These are phyloP conservation scores for Candida koratica DNA, from an alignment of 805 yeast species.

Conservation along the genomic window DNA sequence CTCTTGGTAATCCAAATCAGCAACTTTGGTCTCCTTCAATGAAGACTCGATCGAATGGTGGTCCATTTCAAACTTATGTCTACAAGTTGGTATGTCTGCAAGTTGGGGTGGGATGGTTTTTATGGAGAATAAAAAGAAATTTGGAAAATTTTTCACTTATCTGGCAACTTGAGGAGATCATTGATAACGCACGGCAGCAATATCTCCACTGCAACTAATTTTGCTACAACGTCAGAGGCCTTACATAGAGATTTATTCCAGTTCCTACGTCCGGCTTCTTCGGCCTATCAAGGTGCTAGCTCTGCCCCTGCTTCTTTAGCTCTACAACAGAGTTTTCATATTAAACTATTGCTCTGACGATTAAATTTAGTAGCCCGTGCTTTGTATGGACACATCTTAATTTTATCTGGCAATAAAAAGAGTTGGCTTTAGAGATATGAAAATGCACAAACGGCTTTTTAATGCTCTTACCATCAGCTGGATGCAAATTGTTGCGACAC, in stretches of 20 bases:
- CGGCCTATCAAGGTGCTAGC: no score
- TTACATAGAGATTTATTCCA: not conserved
- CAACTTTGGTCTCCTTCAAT: not conserved
- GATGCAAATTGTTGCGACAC: no score
- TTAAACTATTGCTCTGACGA: no score
- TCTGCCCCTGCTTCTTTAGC: not conserved
- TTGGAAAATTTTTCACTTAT: slow-evolving; percentile 4
- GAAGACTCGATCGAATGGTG: slow-evolving; percentile 3
- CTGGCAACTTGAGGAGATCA: slow-evolving; percentile 1
- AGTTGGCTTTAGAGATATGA: no score
- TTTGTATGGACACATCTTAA: not conserved
- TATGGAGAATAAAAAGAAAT: slow-evolving; percentile 5
- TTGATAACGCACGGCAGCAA: slow-evolving; percentile 7
- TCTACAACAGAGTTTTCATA: no score
- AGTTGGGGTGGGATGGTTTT: not conserved
- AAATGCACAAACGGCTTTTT: no score
- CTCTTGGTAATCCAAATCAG: slow-evolving; percentile 9
- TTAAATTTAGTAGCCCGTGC: no score
- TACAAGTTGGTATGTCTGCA: not conserved
- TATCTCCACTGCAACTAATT: slow-evolving; percentile 1
- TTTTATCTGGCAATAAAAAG: no score
- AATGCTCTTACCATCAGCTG: no score
- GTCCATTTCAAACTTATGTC: not conserved
- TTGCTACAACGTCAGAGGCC: not conserved
- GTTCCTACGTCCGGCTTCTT: no score